Base-by-base conservation (phyloP, 768 basidiomycete genomes). In the Lactarius pseudohatsudake region DNA sequence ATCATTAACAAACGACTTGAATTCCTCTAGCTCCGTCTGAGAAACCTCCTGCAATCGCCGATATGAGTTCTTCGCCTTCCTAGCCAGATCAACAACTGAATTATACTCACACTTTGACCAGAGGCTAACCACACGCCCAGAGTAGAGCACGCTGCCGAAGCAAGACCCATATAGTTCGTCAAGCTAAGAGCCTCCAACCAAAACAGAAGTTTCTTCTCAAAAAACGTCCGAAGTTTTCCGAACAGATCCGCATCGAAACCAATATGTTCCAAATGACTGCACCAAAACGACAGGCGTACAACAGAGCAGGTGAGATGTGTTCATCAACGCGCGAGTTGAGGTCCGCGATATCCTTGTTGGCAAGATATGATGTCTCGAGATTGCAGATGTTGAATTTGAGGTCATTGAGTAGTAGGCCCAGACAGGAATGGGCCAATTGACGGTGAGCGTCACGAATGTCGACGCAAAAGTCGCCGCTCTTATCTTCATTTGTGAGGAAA, bases 341-440 rank as follows among this genome's bases (percentile, higher is more conserved):
- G 20, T 61, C 61, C 6, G 2, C 0, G 9, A 61, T 6, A 34
- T 61, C 61, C 3, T 50, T 20, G 47, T 61, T 61, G 3, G 45
- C 16, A 7, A 28, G 43, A 38, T 50, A 47, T n/a, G 61, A 61
- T 4, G 40, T 20, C 9, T 61, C 61, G 20, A 61, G 61, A 28
- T 34, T 11, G 7, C 61, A 61, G 28, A 61, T 61, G 11, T 61
- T 61, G 47, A 61, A 61, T 8, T 45, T 41, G 43, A 61, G 47
- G n/a, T 8, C 15, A 4, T n/a, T 2, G 4, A 50, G 18, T 18
- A 61, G 30, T 8, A 34, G 7, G 5, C 16, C 40, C 22, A 60
- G 38, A 40, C 38, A 40, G 15, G 40, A 40, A 40, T 32, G 57
- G 2, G 57, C 57, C 26, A 57, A 32, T 16, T 38, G 28, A 20